A percentile compares a stretch with the other conserved stretches of the same genome.
Conservation (phyloP, 208 protist genomes). For the Leishmania gerbilli region DNA sequence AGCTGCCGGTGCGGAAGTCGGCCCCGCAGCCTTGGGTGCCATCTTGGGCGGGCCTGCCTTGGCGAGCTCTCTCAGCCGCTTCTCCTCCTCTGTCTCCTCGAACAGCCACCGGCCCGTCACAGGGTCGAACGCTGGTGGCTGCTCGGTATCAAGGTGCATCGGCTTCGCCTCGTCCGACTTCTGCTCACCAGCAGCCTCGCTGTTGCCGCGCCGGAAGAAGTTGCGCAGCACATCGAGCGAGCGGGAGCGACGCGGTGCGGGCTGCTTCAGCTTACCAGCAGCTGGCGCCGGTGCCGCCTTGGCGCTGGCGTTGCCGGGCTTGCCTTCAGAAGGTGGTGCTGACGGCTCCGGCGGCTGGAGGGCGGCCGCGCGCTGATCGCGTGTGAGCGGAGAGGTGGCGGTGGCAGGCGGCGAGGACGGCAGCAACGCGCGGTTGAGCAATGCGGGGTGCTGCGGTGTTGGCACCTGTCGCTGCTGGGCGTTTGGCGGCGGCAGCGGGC, state of each 20-base stretch:
- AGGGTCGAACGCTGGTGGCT: constrained; percentile 75
- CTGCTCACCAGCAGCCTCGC: constrained; percentile 20
- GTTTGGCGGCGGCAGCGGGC: not conserved
- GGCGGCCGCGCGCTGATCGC: constrained; percentile 5
- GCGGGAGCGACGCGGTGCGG: constrained; percentile 40
- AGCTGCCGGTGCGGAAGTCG: not conserved
- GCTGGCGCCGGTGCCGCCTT: not conserved
- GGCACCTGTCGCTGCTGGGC: constrained; percentile 5
- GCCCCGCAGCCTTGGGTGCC: constrained; percentile 24
- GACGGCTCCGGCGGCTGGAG: constrained; percentile 14
- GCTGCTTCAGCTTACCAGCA: constrained; percentile 10
- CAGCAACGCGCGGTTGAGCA: not conserved
- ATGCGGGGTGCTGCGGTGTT: not conserved
- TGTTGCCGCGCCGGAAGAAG: constrained; percentile 53
- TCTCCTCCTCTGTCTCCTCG: constrained; percentile 83
- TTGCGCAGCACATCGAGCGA: constrained; percentile 60
- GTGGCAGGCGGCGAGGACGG: not conserved
- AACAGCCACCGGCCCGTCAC: constrained; percentile 81
- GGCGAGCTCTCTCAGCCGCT: constrained; percentile 58
- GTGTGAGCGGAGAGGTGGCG: not conserved
- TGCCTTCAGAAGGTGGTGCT: not conserved
- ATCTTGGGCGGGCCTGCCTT: constrained; percentile 73
- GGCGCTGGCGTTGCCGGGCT: not conserved
- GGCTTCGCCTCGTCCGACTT: constrained; percentile 77
- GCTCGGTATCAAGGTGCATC: constrained; percentile 89